Evolutionary conservation across 2,329 filamentous ascomycete genomes (phyloP), one percentile per base, ranked within the genome.

Genomic region (Sclerotinia trifoliorum): DNA sequence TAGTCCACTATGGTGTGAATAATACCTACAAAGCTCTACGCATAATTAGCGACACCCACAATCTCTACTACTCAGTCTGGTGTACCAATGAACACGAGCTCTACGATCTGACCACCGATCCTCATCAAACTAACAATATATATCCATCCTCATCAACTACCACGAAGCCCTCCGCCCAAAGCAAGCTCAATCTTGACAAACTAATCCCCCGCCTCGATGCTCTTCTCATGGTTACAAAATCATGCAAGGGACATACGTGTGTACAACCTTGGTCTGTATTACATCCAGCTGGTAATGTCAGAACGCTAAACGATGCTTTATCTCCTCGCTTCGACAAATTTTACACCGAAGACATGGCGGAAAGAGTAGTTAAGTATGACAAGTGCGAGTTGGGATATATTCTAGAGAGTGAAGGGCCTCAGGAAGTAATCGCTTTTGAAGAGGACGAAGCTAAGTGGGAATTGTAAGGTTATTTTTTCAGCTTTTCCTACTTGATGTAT

Each of bases 21-120:
- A 84, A 84, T 70, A 84, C 82, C 0, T 85, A 84, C 75, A 85
- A 85, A 71, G 79, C 77, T 0, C 67, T 84, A 4, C 77, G 83
- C 17, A 70, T 85, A 1, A 76, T 82, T 26, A 76, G 80, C 0
- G 69, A 80, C 4, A 77, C 79, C 5, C 90, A 90, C 73, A 86
- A 84, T 73, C 75, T 90, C 6, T 86, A 87, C 70, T 91, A 91
- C 73, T 83, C 86, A 0, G 86, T 90, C 0, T 91, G 88, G 88
- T 91, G 89, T 74, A 89, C 79, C 19, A 86, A 87, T 64, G 88
- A 90, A 73, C 84, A 86, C 67, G 88, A 91, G 75, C 81, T 90
- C 2, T 91, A 90, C 74, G 83, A 90, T 70, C 73, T 89, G 51
- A 83, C 80, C 73, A 79, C 79, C 35, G 85, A 87, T 67, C 84